These are phyloP conservation scores for Blastocrithidia nonstop DNA, from an alignment of 208 protist genomes.

Conservation along the genomic window DNA sequence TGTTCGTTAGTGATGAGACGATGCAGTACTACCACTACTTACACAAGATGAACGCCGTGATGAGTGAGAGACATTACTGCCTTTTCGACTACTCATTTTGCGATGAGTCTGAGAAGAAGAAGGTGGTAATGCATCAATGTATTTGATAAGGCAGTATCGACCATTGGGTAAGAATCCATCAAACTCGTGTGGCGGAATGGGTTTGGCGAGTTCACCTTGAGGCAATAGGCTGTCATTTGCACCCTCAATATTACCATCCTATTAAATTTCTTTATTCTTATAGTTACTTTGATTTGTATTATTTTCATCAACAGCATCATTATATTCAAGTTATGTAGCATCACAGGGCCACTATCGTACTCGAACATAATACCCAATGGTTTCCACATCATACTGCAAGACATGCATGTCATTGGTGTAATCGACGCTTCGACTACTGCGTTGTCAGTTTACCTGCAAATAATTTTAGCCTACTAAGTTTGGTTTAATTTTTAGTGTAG, in stretches of 20 bases:
- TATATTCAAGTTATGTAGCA: background rate
- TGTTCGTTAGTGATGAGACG: no score
- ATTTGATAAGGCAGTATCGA: no score
- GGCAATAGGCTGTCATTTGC: no score
- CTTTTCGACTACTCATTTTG: no score
- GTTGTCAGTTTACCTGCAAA: conserved; percentile 44
- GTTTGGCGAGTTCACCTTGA: no score
- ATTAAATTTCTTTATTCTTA: background rate
- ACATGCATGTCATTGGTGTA: conserved; percentile 81
- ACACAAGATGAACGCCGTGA: no score
- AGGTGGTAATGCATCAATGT: no score
- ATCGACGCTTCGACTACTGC: conserved; percentile 40
- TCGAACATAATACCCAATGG: conserved; percentile 51
- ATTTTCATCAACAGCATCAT: conserved; percentile 1
- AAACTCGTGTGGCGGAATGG: no score
- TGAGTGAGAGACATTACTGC: no score
- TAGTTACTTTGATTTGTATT: background rate
- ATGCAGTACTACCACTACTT: no score
- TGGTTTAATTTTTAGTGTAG: conserved; percentile 37
- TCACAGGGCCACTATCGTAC: conserved; percentile 38
- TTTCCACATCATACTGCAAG: conserved; percentile 53
- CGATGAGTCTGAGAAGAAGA: no score
- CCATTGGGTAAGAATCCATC: no score
- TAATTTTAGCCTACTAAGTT: conserved; percentile 72
- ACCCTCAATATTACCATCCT: background rate